These are phyloP conservation scores for Paramecium sexaurelia DNA, from an alignment of 73 alveolate species.

Conservation along the genomic window DNA sequence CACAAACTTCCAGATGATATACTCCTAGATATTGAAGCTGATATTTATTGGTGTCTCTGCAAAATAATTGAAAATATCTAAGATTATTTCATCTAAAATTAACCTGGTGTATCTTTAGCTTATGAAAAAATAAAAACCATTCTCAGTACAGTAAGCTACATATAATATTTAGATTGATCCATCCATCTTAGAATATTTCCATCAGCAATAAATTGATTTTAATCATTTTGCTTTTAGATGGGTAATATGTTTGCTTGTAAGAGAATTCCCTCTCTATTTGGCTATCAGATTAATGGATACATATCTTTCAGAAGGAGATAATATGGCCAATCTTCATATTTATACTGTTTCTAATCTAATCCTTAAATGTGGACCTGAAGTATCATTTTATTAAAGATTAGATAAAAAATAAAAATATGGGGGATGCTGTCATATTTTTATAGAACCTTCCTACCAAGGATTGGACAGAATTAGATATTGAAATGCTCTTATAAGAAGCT, in stretches of 20 bases:
- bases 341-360: constrained; percentile 49
- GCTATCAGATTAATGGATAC: constrained; percentile 64
- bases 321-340: constrained; percentile 37
- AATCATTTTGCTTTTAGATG: constrained; percentile 62
- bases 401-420: constrained; percentile 29
- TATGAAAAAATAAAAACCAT: constrained; percentile 29
- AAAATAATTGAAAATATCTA: constrained; percentile 56
- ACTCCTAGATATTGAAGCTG: constrained; percentile 63
- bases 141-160: neutral
- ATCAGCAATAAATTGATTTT: constrained; percentile 2
- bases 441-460: constrained; percentile 46
- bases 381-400: neutral
- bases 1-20: constrained; percentile 63
- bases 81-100: constrained; percentile 56
- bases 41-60: constrained; percentile 68
- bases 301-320: constrained; percentile 58
- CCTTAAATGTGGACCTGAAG: constrained; percentile 53
- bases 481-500: constrained; percentile 46
- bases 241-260: constrained; percentile 31
- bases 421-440: constrained; percentile 51
- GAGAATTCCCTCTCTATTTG: constrained; percentile 55
- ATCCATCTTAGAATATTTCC: neutral
- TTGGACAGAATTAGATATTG: constrained; percentile 32
- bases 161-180: constrained; percentile 23
- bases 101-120: constrained; percentile 59